Conservation (phyloP, 768 basidiomycete genomes). For the Leccinum subtestaceum region DNA sequence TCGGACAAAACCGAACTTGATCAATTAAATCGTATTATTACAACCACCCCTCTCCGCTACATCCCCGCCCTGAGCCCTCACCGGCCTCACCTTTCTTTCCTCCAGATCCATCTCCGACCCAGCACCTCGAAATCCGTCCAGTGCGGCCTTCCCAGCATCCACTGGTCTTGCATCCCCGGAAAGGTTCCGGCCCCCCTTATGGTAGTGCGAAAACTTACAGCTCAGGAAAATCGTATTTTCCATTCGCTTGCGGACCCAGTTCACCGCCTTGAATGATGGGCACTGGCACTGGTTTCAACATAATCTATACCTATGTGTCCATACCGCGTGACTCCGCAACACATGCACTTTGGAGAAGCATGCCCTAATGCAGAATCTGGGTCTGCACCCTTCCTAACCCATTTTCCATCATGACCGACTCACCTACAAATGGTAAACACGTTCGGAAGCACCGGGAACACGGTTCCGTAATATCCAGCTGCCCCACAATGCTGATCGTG, state of each 20-base stretch:
- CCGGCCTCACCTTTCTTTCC: neutral
- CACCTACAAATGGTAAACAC: neutral
- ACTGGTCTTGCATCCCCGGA: neutral
- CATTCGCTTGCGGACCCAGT: conserved; percentile 46
- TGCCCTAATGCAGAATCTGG: conserved; percentile 3
- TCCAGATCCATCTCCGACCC: conserved; percentile 1
- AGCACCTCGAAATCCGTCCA: neutral
- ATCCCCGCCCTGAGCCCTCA: conserved; percentile 18
- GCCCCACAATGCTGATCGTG: neutral
- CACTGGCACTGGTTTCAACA: conserved; percentile 7
- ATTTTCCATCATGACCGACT: neutral
- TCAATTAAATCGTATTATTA: neutral
- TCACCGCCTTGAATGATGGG: neutral
- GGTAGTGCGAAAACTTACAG: conserved; percentile 38
- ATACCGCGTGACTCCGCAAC: conserved; percentile 5
- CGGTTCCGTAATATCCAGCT: conserved; percentile 47
- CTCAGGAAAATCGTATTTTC: conserved; percentile 35
- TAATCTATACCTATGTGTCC: neutral
- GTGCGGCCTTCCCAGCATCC: neutral
- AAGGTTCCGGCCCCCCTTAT: conserved; percentile 14
- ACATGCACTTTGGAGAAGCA: neutral
- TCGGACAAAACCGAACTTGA: conserved; percentile 31
- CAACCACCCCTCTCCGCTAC: conserved; percentile 14
- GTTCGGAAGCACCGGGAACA: conserved; percentile 36
- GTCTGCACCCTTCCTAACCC: neutral